Conservation (phyloP, 352 stramenopile genomes). For the Peronospora destructor region DNA sequence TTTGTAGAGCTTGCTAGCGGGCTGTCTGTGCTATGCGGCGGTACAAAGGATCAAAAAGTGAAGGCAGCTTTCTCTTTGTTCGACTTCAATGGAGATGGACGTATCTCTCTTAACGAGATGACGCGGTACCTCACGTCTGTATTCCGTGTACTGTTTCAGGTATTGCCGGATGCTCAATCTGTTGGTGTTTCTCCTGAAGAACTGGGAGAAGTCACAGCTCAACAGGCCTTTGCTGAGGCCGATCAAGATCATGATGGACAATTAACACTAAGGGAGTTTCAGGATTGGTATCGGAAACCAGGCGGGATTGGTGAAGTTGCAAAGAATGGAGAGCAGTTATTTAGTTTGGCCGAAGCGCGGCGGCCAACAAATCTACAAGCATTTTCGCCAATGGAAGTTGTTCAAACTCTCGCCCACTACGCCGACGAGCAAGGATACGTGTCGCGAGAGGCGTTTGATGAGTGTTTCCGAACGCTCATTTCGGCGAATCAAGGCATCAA, state of each 20-base stretch:
- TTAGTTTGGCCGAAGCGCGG: slow-evolving; percentile 60
- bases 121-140: slow-evolving; percentile 82
- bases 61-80: slow-evolving; percentile 80
- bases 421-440: slow-evolving; percentile 68
- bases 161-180: slow-evolving; percentile 55
- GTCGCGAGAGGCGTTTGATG: slow-evolving; percentile 62
- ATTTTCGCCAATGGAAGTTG: slow-evolving; percentile 72
- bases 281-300: slow-evolving; percentile 76
- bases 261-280: slow-evolving; percentile 81
- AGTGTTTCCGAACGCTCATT: slow-evolving; percentile 74
- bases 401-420: slow-evolving; percentile 62
- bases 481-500: slow-evolving; percentile 45
- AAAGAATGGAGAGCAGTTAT: slow-evolving; percentile 73
- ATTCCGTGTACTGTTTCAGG: slow-evolving; percentile 81
- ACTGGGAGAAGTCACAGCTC: slow-evolving; percentile 66
- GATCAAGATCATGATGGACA: slow-evolving; percentile 65
- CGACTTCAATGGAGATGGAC: slow-evolving; percentile 86
- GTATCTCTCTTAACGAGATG: slow-evolving; percentile 85
- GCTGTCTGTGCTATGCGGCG: slow-evolving; percentile 73
- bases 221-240: slow-evolving; percentile 70
- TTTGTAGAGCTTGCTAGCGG: slow-evolving; percentile 81
- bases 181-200: slow-evolving; percentile 67
- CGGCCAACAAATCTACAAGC: slow-evolving; percentile 72
- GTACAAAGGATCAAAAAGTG: slow-evolving; percentile 83
- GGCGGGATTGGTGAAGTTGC: slow-evolving; percentile 66